A percentile compares a stretch with the other conserved stretches of the same genome.
Conservation (phyloP, 495 filamentous ascomycete species). For the Physcia stellaris region DNA sequence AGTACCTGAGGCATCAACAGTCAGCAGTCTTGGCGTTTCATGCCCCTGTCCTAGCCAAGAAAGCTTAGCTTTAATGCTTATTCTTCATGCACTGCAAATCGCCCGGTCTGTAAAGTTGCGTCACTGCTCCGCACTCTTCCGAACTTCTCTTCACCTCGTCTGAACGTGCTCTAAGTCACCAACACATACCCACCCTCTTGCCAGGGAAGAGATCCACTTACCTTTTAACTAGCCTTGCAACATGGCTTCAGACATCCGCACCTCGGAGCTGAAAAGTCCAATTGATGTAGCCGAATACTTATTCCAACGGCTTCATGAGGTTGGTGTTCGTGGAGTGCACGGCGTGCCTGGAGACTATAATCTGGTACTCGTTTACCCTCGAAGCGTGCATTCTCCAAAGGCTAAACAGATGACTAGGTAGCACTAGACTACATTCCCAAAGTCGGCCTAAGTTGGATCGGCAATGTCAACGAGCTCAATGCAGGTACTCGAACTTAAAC, state of each 20-base stretch:
- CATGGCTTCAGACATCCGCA: slow-evolving; percentile 40
- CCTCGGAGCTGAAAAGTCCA: slow-evolving; percentile 38
- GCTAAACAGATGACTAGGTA: slow-evolving; percentile 28
- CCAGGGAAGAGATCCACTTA: too few relatives aligned
- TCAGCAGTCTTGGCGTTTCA: too few relatives aligned
- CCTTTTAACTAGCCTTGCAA: too few relatives aligned
- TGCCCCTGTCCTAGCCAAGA: too few relatives aligned
- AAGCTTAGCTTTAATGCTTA: too few relatives aligned
- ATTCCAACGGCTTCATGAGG: slow-evolving; percentile 46
- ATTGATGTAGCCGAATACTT: slow-evolving; percentile 49
- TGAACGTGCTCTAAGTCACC: too few relatives aligned
- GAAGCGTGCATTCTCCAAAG: slow-evolving; percentile 1
- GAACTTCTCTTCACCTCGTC: too few relatives aligned
- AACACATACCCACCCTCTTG: too few relatives aligned
- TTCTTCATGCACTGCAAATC: too few relatives aligned
- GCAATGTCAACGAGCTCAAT: slow-evolving; percentile 57
- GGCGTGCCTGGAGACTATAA: slow-evolving; percentile 49
- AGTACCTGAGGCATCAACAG: too few relatives aligned
- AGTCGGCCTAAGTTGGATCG: slow-evolving; percentile 48
- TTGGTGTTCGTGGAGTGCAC: slow-evolving; percentile 43
- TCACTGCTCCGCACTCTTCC: too few relatives aligned
- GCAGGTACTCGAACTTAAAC: slow-evolving; percentile 40
- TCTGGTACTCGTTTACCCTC: slow-evolving; percentile 12
- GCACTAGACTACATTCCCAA: slow-evolving; percentile 50
- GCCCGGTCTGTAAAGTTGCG: too few relatives aligned